Evolutionary conservation across 352 stramenopile species (phyloP), one percentile per base, ranked within the genome.

Genomic region (Thalassiosira ordinaria): DNA sequence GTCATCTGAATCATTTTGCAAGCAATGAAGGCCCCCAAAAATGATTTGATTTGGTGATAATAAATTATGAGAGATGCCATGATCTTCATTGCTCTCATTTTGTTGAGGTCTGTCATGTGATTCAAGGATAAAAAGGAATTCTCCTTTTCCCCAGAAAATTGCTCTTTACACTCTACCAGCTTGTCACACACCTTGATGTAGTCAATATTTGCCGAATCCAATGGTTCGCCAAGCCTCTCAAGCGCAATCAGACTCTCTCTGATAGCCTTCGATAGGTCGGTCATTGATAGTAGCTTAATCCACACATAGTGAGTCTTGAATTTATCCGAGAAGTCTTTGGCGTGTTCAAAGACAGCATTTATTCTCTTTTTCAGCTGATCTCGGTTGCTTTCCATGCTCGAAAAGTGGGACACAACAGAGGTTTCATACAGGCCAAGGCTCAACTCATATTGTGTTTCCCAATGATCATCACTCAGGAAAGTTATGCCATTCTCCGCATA

Each of bases 381-480:
- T 22, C 33, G 46, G 26, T 71, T 35, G 18, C 62, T 22, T 11
- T 4, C 13, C 18, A 22, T 26, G 20, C 41, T 64, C 59, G 33
- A 77, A 59, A 67, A 72, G 27, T 66, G 52, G 35, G 59, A 65
- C 20, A 57, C 11, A n/a, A 73, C 46, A 57, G 74, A 27, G 24
- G 37, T 67, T 49, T 82, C 53, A 33, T 77, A 26, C 13, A 76
- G 47, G 26, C 65, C 27, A 16, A 82, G 20, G 9, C 52, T 77
- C 24, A 82, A 51, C 52, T 77, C 60, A 56, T 73, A 67, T 9
- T 82, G 52, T 20, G n/a, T 47, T 67, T 76, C 44, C 74, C 74
- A 82, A 37, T 68, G 26, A 29, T 27, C 37, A 41, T 67, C 64
- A 33, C 57, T 41, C 13, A 82, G 65, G 24, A 76, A 73, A 6